Conservation (phyloP, 257 asterid genomes). For the Gentiana straminea region DNA sequence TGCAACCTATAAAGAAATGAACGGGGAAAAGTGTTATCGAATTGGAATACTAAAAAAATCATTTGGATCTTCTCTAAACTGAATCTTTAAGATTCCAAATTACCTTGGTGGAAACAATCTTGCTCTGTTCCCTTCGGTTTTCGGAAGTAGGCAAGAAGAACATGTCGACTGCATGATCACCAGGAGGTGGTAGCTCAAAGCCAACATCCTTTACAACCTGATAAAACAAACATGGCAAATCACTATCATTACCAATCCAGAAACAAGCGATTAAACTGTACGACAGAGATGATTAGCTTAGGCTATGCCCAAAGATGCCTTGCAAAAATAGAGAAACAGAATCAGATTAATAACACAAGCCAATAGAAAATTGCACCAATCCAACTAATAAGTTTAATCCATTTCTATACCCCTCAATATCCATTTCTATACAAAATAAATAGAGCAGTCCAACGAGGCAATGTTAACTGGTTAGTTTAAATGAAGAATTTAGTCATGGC, state of each 20-base stretch:
- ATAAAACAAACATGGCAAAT: slow-evolving; percentile 1
- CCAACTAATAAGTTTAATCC: too few species aligned
- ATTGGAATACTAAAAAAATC: not conserved
- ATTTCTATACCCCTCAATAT: too few species aligned
- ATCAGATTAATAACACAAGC: not conserved
- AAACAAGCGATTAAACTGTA: not conserved
- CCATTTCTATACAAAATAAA: too few species aligned
- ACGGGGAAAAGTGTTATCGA: not conserved
- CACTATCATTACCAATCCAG: not conserved
- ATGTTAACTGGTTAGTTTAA: too few species aligned
- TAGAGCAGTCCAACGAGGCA: too few species aligned
- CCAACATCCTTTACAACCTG: slow-evolving; percentile 74
- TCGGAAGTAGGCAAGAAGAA: slow-evolving; percentile 94
- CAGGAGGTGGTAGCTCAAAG: slow-evolving; percentile 82
- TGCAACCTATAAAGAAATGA: slow-evolving; percentile 52
- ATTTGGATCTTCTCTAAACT: not conserved
- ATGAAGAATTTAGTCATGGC: too few species aligned
- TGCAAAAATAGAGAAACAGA: too few species aligned
- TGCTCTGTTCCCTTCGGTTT: slow-evolving; percentile 83
- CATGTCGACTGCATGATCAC: slow-evolving; percentile 95
- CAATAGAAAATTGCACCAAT: too few species aligned
- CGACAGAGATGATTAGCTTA: not conserved
- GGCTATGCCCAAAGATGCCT: not conserved
- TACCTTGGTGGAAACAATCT: slow-evolving; percentile 82
- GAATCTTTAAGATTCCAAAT: not conserved